Evolutionary conservation across 2,329 filamentous ascomycete genomes (phyloP).

Genomic region (Cadophora gregata): DNA sequence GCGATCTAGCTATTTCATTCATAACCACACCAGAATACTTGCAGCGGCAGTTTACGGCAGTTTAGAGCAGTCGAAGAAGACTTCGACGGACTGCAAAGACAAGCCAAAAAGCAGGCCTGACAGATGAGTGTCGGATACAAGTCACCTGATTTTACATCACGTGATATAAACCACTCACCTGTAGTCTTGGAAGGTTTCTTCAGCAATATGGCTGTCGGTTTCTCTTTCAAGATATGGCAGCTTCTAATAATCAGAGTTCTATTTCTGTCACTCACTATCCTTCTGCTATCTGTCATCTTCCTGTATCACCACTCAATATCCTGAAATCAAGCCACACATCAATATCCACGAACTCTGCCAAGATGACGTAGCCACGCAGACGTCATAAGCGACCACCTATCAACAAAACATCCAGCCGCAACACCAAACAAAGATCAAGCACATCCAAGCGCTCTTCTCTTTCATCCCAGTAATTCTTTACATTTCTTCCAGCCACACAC

Average conservation of each 20-base stretch:
- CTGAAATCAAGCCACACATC: not conserved
- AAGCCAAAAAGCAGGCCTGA: too few species aligned
- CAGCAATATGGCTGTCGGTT: too few species aligned
- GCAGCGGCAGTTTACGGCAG: too few species aligned
- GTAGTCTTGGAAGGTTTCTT: too few species aligned
- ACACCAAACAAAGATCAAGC: not conserved
- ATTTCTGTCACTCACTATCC: not conserved
- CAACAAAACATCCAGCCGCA: not conserved
- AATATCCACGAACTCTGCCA: not conserved
- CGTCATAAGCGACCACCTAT: slow-evolving; percentile 2
- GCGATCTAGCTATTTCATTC: too few species aligned
- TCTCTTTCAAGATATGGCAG: not conserved
- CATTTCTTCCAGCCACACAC: slow-evolving; percentile 15
- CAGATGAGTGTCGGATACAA: too few species aligned
- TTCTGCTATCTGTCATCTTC: not conserved
- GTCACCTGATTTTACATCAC: too few species aligned
- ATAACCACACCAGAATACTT: too few species aligned
- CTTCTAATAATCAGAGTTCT: not conserved
- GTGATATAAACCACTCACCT: too few species aligned
- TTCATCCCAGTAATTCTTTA: not conserved
- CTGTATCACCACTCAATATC: not conserved
- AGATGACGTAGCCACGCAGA: slow-evolving; percentile 5
- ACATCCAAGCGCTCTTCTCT: not conserved
- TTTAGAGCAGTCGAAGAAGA: too few species aligned
- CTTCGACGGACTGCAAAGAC: too few species aligned